phyloP scores from a whole-genome alignment of 192 early-diverging fungal species.

The Kappamyces sp. region DNA sequence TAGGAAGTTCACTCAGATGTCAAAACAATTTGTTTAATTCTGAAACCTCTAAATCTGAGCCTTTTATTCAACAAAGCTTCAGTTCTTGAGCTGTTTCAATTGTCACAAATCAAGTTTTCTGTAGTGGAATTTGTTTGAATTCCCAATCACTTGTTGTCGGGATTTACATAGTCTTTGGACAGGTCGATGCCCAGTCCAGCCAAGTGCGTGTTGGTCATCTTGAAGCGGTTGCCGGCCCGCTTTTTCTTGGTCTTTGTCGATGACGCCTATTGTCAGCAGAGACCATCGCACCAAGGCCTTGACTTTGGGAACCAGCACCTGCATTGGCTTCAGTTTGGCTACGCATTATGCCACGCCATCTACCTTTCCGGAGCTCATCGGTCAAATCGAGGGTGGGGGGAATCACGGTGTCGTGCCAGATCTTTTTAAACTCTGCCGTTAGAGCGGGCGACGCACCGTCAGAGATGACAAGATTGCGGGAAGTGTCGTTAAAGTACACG shows the following conservation, averaged over 20 bases:
- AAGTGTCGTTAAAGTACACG: constrained; percentile 56
- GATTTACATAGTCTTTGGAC: neutral
- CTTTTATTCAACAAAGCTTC: too few species aligned
- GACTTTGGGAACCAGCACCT: constrained; percentile 1
- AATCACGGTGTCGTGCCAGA: constrained; percentile 5
- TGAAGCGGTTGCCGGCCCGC: constrained; percentile 7
- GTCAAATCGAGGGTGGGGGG: constrained; percentile 10
- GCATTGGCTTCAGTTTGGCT: constrained; percentile 13
- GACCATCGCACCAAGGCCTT: neutral
- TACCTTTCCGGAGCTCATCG: constrained; percentile 6
- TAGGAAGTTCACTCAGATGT: too few species aligned
- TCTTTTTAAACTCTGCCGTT: constrained; percentile 7
- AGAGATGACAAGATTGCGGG: neutral
- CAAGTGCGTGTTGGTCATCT: constrained; percentile 20
- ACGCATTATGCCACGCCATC: neutral
- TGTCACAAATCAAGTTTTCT: too few species aligned
- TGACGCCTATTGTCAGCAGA: neutral
- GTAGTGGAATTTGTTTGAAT: too few species aligned
- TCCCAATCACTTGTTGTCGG: neutral
- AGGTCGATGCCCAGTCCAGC: constrained; percentile 1
- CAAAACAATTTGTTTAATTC: too few species aligned
- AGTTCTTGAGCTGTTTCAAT: too few species aligned
- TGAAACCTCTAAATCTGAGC: too few species aligned
- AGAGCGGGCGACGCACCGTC: neutral
- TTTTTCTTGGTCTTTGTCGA: constrained; percentile 2